A percentile compares a stretch with the other conserved stretches of the same genome.
These are phyloP conservation scores for Penicillium canescens DNA, from an alignment of 495 filamentous ascomycete species.

Conservation along the genomic window DNA sequence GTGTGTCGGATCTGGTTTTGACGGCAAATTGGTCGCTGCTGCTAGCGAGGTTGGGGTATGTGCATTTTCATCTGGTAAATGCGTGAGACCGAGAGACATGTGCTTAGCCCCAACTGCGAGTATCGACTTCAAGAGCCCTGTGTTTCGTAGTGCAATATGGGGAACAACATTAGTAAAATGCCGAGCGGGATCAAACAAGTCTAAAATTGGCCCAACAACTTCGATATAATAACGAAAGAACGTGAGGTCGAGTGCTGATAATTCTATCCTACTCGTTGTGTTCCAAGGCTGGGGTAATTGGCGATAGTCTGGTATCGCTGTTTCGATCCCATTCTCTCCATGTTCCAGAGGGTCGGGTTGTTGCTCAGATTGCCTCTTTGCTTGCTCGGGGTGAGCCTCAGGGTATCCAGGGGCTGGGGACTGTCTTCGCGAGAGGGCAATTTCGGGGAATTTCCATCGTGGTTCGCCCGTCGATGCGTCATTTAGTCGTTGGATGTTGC, in stretches of 20 bases:
- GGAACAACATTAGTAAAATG: conserved; percentile 19
- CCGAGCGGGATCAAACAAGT: conserved; percentile 17
- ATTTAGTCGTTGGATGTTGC: not conserved
- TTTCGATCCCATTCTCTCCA: not conserved
- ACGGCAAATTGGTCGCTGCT: not conserved
- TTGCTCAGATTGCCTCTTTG: too few relatives aligned
- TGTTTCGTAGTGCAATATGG: conserved; percentile 18
- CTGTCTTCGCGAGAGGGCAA: too few relatives aligned
- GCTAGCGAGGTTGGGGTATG: not conserved
- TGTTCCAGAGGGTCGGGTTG: too few relatives aligned
- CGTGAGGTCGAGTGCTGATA: conserved; percentile 5
- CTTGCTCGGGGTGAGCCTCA: too few relatives aligned
- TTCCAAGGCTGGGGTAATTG: conserved; percentile 1
- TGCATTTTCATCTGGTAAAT: not conserved
- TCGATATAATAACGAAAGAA: conserved; percentile 13
- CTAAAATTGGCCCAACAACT: conserved; percentile 12
- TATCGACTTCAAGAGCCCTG: conserved; percentile 17
- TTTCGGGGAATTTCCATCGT: too few relatives aligned
- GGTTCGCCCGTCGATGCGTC: too few relatives aligned
- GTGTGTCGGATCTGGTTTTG: conserved; percentile 2
- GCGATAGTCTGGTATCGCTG: conserved; percentile 1
- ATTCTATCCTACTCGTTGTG: conserved; percentile 2
- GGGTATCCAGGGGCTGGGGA: too few relatives aligned
- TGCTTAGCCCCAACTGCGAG: conserved; percentile 18
- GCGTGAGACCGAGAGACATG: conserved; percentile 13